These are phyloP conservation scores for Salix suchowensis DNA, from an alignment of 345 rosid genomes.

Conservation along the genomic window DNA sequence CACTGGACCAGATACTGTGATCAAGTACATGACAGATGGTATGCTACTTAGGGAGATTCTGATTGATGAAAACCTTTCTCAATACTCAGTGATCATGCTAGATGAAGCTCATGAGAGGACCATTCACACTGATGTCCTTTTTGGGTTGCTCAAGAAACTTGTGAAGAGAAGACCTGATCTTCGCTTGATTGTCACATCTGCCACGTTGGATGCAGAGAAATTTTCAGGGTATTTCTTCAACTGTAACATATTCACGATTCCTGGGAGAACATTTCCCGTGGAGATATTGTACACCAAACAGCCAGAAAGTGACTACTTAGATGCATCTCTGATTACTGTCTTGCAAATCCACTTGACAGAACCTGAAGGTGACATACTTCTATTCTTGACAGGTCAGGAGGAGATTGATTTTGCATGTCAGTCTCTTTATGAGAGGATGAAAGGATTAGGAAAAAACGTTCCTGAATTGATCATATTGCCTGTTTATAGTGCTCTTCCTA, in stretches of 20 bases:
- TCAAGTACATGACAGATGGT: conserved; percentile 86
- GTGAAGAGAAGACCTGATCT: conserved; percentile 63
- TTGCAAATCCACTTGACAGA: conserved; percentile 81
- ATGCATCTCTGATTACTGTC: conserved; percentile 71
- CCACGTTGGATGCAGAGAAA: conserved; percentile 79
- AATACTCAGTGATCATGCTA: conserved; percentile 64
- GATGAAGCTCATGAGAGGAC: conserved; percentile 85
- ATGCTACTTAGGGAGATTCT: conserved; percentile 72
- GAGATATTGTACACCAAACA: conserved; percentile 71
- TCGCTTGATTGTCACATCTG: conserved; percentile 70
- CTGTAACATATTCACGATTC: conserved; percentile 78
- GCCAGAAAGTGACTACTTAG: conserved; percentile 82
- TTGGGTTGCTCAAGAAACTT: conserved; percentile 65
- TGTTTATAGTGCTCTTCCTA: conserved; percentile 79
- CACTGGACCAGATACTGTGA: conserved; percentile 80
- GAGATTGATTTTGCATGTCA: conserved; percentile 81
- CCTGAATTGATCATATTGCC: conserved; percentile 78
- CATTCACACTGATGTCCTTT: conserved; percentile 67
- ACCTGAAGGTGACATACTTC: conserved; percentile 78
- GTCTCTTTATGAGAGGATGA: conserved; percentile 67
- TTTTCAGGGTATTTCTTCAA: conserved; percentile 76
- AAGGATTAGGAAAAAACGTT: conserved; percentile 63
- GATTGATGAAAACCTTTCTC: conserved; percentile 55
- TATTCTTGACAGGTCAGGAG: conserved; percentile 86
- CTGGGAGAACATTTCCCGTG: conserved; percentile 81